phyloP scores from a whole-genome alignment of 2,329 filamentous ascomycete genomes.

The Neurospora sp. region DNA sequence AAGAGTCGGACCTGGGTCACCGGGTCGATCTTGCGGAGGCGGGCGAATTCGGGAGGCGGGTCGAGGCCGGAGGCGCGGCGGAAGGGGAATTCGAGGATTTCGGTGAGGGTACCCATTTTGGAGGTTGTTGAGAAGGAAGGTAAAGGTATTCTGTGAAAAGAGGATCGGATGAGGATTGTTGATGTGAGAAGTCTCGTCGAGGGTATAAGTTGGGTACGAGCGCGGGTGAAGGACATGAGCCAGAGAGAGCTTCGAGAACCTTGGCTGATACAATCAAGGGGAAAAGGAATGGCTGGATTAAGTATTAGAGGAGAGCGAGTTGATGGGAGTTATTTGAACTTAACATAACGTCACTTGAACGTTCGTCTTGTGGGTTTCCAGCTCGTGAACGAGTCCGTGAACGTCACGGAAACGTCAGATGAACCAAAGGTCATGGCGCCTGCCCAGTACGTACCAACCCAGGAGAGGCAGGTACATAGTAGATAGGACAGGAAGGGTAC shows the following conservation, averaged over 20 bases:
- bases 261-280: neutral
- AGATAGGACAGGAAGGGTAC: too few species aligned
- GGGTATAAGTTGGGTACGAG: neutral
- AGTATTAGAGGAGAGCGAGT: neutral
- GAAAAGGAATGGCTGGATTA: neutral
- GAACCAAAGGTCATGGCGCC: neutral
- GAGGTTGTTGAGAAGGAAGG: neutral
- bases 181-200: neutral
- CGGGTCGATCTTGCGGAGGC: conserved; percentile 31
- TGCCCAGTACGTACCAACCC: too few species aligned
- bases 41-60: conserved; percentile 33
- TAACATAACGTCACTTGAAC: neutral
- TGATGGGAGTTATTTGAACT: neutral
- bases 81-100: conserved; percentile 28
- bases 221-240: neutral
- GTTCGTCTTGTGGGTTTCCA: neutral
- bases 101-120: conserved; percentile 7
- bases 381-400: neutral
- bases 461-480: neutral
- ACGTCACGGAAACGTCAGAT: neutral
- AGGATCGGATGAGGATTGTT: too few species aligned
- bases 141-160: neutral
- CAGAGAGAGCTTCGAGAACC: neutral
- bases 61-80: conserved; percentile 27
- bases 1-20: conserved; percentile 35